phyloP scores from a whole-genome alignment of 805 yeast species.

The Candida montana region DNA sequence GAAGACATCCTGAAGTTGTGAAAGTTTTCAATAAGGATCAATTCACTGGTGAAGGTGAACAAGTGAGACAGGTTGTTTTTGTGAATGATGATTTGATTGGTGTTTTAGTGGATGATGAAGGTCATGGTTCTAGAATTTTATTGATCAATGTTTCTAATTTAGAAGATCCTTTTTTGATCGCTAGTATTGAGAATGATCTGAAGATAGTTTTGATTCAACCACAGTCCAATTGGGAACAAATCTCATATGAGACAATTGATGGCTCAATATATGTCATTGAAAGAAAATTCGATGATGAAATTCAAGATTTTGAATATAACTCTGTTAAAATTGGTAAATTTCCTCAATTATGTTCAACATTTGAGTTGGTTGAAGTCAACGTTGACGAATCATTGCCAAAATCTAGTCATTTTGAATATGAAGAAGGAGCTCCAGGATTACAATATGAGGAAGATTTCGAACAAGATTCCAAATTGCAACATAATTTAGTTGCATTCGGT shows the following conservation, averaged over 20 bases:
- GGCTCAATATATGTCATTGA: slow-evolving; percentile 47
- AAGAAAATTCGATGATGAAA: slow-evolving; percentile 13
- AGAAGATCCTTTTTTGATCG: slow-evolving; percentile 35
- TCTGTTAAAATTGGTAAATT: slow-evolving; percentile 41
- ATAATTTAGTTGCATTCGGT: slow-evolving; percentile 52
- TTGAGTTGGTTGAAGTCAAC: slow-evolving; percentile 37
- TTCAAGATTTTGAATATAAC: slow-evolving; percentile 26
- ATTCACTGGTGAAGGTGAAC: slow-evolving; percentile 38
- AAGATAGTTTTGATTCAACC: slow-evolving; percentile 55
- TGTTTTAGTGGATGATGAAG: slow-evolving; percentile 50
- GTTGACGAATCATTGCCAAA: slow-evolving; percentile 21
- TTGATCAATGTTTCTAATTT: slow-evolving; percentile 42
- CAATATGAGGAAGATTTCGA: slow-evolving; percentile 5
- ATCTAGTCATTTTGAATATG: slow-evolving; percentile 15
- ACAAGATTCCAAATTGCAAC: slow-evolving; percentile 9
- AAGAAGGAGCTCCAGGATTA: slow-evolving; percentile 6
- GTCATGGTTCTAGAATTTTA: slow-evolving; percentile 43
- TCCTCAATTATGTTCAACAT: slow-evolving; percentile 66
- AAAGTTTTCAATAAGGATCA: slow-evolving; percentile 22
- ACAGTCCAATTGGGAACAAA: slow-evolving; percentile 43
- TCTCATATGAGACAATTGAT: slow-evolving; percentile 58
- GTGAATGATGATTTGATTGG: slow-evolving; percentile 47
- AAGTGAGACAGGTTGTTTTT: slow-evolving; percentile 60
- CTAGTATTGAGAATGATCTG: slow-evolving; percentile 38
- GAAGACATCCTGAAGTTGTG: slow-evolving; percentile 39